These are phyloP conservation scores for Neodidymelliopsis sp. DNA, from an alignment of 2,329 filamentous ascomycete species.

Conservation along the genomic window DNA sequence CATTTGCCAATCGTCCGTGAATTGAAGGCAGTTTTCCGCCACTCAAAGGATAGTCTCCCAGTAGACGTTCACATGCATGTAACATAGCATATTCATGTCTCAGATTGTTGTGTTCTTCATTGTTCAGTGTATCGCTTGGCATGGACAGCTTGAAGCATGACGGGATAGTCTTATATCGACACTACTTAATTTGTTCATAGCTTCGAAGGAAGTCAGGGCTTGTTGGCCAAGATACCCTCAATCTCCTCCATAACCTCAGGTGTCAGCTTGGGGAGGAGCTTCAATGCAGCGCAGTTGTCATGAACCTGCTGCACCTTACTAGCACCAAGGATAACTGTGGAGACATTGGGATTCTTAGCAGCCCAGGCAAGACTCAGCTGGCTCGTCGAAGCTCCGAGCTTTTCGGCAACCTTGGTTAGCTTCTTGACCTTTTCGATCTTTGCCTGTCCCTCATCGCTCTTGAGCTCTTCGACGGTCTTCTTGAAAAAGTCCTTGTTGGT, in stretches of 20 bases:
- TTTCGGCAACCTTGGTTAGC: constrained; percentile 59
- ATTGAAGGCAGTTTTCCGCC: no score
- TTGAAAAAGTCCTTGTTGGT: constrained; percentile 66
- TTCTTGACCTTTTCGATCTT: constrained; percentile 67
- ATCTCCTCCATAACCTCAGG: constrained; percentile 51
- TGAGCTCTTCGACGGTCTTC: constrained; percentile 61
- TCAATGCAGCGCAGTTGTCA: constrained; percentile 58
- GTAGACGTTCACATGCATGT: no score
- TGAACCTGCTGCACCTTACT: constrained; percentile 59
- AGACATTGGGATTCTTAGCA: constrained; percentile 66
- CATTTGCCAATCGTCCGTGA: no score
- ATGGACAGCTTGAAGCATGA: no score
- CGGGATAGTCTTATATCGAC: no score
- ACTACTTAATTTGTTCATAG: not conserved
- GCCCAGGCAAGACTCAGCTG: constrained; percentile 67
- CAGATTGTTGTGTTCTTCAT: not conserved
- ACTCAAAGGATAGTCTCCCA: no score
- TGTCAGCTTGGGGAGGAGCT: constrained; percentile 51
- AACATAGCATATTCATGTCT: not conserved
- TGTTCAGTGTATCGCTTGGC: no score
- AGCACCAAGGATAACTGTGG: constrained; percentile 63
- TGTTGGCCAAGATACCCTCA: constrained; percentile 50
- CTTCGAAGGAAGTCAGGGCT: constrained; percentile 38
- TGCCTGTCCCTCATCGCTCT: constrained; percentile 58
- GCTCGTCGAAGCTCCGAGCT: constrained; percentile 56